phyloP scores from a whole-genome alignment of 2,329 filamentous ascomycete genomes.

The Talaromyces sp. region DNA sequence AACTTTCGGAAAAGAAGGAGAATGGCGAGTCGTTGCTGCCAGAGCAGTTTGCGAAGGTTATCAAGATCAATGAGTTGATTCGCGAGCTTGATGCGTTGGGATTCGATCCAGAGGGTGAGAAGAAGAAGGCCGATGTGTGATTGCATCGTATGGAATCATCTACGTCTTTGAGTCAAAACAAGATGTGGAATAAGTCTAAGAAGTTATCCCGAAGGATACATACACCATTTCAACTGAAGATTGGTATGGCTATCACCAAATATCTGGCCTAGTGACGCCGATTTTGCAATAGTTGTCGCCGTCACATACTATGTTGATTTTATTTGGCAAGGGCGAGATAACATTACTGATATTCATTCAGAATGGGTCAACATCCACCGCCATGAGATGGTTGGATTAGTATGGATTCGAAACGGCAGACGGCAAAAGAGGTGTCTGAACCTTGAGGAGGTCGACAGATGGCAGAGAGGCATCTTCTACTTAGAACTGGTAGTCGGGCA shows the following conservation, averaged over 20 bases:
- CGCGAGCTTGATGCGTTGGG: conserved; percentile 81
- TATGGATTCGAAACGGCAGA: background rate
- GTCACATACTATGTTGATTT: no score
- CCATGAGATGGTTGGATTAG: background rate
- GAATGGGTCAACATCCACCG: background rate
- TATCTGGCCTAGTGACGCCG: background rate
- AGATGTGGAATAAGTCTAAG: background rate
- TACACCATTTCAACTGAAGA: background rate
- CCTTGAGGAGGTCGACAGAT: background rate
- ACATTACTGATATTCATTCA: background rate
- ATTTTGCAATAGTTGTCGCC: background rate
- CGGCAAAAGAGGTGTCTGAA: background rate
- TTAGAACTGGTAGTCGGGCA: background rate
- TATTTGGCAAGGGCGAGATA: background rate
- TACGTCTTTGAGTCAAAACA: no score
- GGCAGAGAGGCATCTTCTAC: background rate
- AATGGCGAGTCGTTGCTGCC: conserved; percentile 78
- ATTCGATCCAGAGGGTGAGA: conserved; percentile 74
- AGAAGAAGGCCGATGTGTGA: conserved; percentile 23
- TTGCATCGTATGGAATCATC: background rate
- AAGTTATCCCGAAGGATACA: no score
- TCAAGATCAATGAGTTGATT: conserved; percentile 92
- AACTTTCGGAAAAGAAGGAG: conserved; percentile 87
- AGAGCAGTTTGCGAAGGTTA: conserved; percentile 95
- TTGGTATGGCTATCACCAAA: background rate